Percentiles rank a stretch among this genome's conserved stretches.
These are phyloP conservation scores for Lactarius trivialis DNA, from an alignment of 768 basidiomycete species.

Conservation along the genomic window DNA sequence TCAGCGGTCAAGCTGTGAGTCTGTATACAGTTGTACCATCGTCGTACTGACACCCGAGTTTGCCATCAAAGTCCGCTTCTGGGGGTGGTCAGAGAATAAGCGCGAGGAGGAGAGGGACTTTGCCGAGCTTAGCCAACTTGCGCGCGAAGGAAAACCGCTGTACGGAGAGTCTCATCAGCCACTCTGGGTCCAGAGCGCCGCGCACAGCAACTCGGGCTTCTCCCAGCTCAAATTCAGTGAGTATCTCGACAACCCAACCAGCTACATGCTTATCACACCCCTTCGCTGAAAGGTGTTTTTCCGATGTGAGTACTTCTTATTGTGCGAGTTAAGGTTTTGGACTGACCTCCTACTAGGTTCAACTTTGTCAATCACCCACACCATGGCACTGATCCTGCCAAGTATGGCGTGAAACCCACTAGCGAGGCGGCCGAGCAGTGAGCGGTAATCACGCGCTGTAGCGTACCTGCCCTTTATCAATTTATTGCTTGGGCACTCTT, in stretches of 20 bases:
- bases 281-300: constrained; percentile 46
- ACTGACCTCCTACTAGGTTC: constrained; percentile 50
- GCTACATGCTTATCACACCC: not conserved
- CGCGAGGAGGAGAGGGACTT: constrained; percentile 74
- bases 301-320: constrained; percentile 53
- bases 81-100: constrained; percentile 90
- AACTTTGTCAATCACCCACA: constrained; percentile 89
- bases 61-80: constrained; percentile 66
- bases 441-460: constrained; percentile 7
- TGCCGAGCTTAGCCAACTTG: constrained; percentile 69
- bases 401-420: constrained; percentile 43
- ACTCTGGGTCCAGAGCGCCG: constrained; percentile 79
- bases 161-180: constrained; percentile 82
- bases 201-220: constrained; percentile 83
- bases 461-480: not conserved
- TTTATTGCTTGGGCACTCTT: not conserved
- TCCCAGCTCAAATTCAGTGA: constrained; percentile 90
- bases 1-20: constrained; percentile 80
- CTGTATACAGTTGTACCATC: constrained; percentile 2
- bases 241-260: constrained; percentile 25
- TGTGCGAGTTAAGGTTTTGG: not conserved
- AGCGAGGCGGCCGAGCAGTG: constrained; percentile 23
- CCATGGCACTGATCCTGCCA: constrained; percentile 80
- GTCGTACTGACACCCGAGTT: constrained; percentile 10
- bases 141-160: constrained; percentile 71